phyloP scores from a whole-genome alignment of 2,329 filamentous ascomycete species.

The Pestalotiopsis sp. region DNA sequence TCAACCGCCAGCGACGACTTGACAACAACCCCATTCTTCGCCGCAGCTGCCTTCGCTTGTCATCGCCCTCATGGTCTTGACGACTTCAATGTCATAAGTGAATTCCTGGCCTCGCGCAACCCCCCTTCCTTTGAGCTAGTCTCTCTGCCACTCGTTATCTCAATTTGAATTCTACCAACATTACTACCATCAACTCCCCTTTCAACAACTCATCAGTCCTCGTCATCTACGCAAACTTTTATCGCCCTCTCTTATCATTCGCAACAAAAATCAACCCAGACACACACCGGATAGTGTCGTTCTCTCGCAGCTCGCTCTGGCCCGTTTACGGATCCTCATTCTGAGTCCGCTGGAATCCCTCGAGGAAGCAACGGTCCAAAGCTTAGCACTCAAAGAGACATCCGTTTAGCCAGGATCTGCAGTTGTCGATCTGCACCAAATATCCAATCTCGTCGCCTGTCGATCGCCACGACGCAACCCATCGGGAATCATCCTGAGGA shows the following conservation, averaged over 20 bases:
- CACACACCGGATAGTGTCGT: neutral
- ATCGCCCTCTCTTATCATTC: neutral
- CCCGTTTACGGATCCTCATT: neutral
- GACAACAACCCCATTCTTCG: neutral
- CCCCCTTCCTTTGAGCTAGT: conserved; percentile 43
- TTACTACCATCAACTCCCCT: neutral
- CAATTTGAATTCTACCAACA: conserved; percentile 3
- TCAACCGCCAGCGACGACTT: conserved; percentile 5
- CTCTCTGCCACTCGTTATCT: conserved; percentile 48
- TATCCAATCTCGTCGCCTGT: neutral
- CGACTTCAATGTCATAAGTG: conserved; percentile 2
- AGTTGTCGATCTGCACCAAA: neutral
- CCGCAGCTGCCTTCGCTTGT: neutral
- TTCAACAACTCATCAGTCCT: neutral
- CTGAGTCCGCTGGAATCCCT: neutral
- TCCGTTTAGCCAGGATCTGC: neutral
- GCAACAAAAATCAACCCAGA: neutral
- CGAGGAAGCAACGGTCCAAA: neutral
- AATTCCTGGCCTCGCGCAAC: neutral
- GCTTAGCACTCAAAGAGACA: neutral
- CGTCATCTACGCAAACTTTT: neutral
- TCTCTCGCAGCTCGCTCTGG: neutral
- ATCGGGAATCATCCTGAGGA: neutral
- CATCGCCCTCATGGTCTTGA: neutral
- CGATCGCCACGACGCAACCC: neutral